Conservation (phyloP, 2,329 filamentous ascomycete species). For the Apiospora sp. region DNA sequence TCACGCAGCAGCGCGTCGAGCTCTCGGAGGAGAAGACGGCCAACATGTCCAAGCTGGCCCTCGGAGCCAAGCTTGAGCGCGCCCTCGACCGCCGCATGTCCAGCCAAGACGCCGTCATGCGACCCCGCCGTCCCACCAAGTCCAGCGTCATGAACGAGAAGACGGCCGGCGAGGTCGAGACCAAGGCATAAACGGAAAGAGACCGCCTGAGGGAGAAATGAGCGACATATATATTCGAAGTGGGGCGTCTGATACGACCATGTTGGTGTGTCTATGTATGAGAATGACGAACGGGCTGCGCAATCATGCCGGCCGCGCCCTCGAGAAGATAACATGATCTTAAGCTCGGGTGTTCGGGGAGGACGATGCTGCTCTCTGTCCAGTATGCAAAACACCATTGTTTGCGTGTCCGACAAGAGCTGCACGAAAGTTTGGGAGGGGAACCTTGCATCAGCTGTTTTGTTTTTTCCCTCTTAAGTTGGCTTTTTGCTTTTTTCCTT, state of each 20-base stretch:
- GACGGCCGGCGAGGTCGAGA: conserved; percentile 25
- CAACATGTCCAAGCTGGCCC: conserved; percentile 83
- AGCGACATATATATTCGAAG: conserved; percentile 12
- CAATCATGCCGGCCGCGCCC: not conserved
- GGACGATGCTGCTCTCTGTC: not conserved
- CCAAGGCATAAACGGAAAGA: conserved; percentile 9
- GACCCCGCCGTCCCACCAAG: conserved; percentile 57
- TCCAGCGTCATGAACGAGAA: conserved; percentile 35
- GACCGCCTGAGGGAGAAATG: not conserved
- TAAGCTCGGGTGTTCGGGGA: not conserved
- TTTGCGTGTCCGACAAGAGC: not conserved
- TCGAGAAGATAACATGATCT: not conserved
- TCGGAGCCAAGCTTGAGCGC: conserved; percentile 89
- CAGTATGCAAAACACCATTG: not conserved
- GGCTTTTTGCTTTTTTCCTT: conserved; percentile 13
- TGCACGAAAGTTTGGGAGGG: not conserved
- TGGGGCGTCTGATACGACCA: not conserved
- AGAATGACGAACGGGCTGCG: not conserved
- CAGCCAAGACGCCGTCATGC: conserved; percentile 87
- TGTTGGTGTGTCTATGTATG: not conserved
- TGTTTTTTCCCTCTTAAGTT: conserved; percentile 8
- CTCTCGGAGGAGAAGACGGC: conserved; percentile 82
- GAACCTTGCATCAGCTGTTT: conserved; percentile 3
- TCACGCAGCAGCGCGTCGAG: conserved; percentile 81
- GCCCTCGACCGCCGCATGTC: conserved; percentile 87